Evolutionary conservation across 345 rosid genomes (phyloP).

Genomic region (Leavenworthia alabamica): DNA sequence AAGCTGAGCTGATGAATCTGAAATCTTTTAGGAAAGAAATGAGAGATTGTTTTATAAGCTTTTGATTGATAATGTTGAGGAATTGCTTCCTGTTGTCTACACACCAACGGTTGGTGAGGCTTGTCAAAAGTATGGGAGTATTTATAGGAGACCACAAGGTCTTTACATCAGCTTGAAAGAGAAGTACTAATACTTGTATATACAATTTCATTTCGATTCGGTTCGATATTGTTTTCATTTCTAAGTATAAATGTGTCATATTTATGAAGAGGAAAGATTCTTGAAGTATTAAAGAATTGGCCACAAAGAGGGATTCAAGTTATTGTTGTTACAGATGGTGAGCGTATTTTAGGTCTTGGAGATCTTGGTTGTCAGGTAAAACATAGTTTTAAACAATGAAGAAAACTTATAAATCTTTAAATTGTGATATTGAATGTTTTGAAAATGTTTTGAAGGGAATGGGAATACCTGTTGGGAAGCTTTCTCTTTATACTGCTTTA

Average conservation of each 20-base stretch:
- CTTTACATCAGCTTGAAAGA: constrained; percentile 93
- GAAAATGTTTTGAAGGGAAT: constrained; percentile 55
- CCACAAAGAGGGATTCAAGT: constrained; percentile 89
- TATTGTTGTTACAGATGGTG: constrained; percentile 97
- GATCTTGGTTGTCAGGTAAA: constrained; percentile 99
- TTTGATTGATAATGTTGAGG: constrained; percentile 88
- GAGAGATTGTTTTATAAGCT: constrained; percentile 92
- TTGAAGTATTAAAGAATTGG: constrained; percentile 92
- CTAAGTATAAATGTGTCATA: constrained; percentile 15
- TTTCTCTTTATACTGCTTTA: constrained; percentile 74
- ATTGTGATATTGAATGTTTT: constrained; percentile 2
- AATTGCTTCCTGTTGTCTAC: constrained; percentile 89
- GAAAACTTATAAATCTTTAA: neutral
- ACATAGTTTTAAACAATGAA: neutral
- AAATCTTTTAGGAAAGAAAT: constrained; percentile 75
- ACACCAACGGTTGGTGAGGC: constrained; percentile 99
- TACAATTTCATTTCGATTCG: no score
- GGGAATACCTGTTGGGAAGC: constrained; percentile 95
- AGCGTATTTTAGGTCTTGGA: constrained; percentile 89
- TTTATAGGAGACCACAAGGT: constrained; percentile 93
- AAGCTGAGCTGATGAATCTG: neutral
- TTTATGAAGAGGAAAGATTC: constrained; percentile 82
- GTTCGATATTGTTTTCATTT: constrained; percentile 1
- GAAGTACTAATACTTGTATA: no score
- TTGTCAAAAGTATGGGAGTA: constrained; percentile 96